Conservation (phyloP, 2,329 filamentous ascomycete species). For the Clarireedia sp. region DNA sequence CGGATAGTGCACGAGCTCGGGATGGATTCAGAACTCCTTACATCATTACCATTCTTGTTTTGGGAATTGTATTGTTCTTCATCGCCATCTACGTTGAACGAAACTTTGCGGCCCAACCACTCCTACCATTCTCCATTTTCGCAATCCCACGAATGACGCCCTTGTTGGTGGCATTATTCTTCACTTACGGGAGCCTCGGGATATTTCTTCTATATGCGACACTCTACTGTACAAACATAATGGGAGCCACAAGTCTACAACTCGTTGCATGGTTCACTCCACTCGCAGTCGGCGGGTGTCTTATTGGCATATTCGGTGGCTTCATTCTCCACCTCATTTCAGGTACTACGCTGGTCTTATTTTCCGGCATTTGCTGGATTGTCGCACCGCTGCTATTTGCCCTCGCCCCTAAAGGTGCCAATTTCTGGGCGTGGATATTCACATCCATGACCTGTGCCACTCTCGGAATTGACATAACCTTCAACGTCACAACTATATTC, state of each 20-base stretch:
- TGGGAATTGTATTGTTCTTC: slow-evolving; percentile 51
- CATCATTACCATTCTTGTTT: slow-evolving; percentile 53
- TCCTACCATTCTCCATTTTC: slow-evolving; percentile 64
- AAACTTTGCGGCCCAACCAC: slow-evolving; percentile 58
- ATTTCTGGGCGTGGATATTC: slow-evolving; percentile 60
- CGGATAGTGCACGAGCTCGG: slow-evolving; percentile 58
- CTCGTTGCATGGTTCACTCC: slow-evolving; percentile 50
- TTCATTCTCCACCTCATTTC: slow-evolving; percentile 37
- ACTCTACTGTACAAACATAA: slow-evolving; percentile 50
- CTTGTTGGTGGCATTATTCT: slow-evolving; percentile 51
- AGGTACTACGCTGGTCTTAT: slow-evolving; percentile 40
- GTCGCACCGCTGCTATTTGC: slow-evolving; percentile 43
- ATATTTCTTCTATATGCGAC: slow-evolving; percentile 61
- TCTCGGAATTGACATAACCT: slow-evolving; percentile 65
- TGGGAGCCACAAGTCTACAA: slow-evolving; percentile 45
- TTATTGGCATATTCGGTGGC: slow-evolving; percentile 57
- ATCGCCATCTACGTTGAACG: slow-evolving; percentile 62
- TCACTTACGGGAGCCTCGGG: slow-evolving; percentile 58
- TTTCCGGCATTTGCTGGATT: slow-evolving; percentile 42
- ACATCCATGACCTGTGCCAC: slow-evolving; percentile 59
- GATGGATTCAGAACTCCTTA: slow-evolving; percentile 63
- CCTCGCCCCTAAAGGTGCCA: slow-evolving; percentile 37
- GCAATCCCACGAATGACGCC: slow-evolving; percentile 57
- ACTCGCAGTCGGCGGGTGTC: slow-evolving; percentile 46
- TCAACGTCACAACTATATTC: slow-evolving; percentile 65